Evolutionary conservation across 2,329 filamentous ascomycete species (phyloP).

Genomic region (Fusarium robinianum): DNA sequence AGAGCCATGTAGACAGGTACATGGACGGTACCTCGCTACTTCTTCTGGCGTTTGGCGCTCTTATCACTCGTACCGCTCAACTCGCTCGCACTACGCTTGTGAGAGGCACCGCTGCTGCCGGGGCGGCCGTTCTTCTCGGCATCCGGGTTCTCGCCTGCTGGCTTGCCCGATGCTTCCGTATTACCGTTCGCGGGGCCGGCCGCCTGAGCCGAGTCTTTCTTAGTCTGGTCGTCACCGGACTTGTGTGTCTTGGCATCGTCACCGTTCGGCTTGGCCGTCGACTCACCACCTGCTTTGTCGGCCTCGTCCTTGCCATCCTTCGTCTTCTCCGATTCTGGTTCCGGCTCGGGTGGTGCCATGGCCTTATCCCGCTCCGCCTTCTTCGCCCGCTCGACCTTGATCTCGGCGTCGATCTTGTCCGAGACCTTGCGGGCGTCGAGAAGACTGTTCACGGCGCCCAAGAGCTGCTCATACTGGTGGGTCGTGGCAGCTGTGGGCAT

Average conservation of each 20-base stretch:
- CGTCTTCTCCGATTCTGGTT: slow-evolving; percentile 26
- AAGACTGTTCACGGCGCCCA: slow-evolving; percentile 68
- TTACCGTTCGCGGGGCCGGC: slow-evolving; percentile 13
- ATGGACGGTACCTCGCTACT: slow-evolving; percentile 39
- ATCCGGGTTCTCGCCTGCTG: slow-evolving; percentile 25
- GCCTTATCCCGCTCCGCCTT: slow-evolving; percentile 57
- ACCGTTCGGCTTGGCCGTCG: slow-evolving; percentile 30
- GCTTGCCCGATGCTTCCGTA: slow-evolving; percentile 12
- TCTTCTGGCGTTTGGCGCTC: slow-evolving; percentile 62
- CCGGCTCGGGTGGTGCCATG: slow-evolving; percentile 20
- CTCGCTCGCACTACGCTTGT: slow-evolving; percentile 84
- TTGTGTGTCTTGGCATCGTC: slow-evolving; percentile 13
- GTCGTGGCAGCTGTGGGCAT: slow-evolving; percentile 77
- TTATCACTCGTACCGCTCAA: slow-evolving; percentile 72
- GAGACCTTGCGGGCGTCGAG: slow-evolving; percentile 74
- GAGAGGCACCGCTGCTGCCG: slow-evolving; percentile 49
- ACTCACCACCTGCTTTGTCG: background rate
- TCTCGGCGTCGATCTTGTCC: slow-evolving; percentile 77
- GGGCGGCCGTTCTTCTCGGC: slow-evolving; percentile 42
- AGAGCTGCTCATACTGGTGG: slow-evolving; percentile 70
- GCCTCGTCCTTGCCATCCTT: slow-evolving; percentile 18
- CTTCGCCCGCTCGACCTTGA: slow-evolving; percentile 63
- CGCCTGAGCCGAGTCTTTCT: slow-evolving; percentile 16
- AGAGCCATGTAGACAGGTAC: slow-evolving; percentile 30
- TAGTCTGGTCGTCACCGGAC: slow-evolving; percentile 23